Conservation (phyloP, 805 yeast species). For the Yamadazyma paraphyllophila region DNA sequence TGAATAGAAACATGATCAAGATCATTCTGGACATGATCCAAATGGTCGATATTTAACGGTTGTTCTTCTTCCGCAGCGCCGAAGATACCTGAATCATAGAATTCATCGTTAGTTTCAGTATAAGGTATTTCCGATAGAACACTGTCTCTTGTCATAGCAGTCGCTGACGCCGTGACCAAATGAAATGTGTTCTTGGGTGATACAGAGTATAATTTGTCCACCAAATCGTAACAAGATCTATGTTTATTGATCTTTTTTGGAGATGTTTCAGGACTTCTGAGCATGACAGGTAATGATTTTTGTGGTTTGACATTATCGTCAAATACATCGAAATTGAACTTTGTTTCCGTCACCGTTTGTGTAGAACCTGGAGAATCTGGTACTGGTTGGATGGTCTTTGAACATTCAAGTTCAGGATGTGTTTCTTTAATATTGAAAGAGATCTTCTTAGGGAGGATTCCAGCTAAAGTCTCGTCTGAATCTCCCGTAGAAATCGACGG, state of each 20-base stretch:
- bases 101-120: not conserved
- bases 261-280: slow-evolving; percentile 2
- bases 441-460: slow-evolving; percentile 12
- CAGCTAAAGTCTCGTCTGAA: slow-evolving; percentile 10
- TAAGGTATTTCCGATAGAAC: not conserved
- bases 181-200: slow-evolving; percentile 42
- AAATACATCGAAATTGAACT: slow-evolving; percentile 5
- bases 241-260: slow-evolving; percentile 12
- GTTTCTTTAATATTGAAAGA: not conserved
- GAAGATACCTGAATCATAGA: not conserved
- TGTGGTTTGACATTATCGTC: slow-evolving; percentile 4
- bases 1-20: slow-evolving; percentile 11
- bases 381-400: too few species aligned
- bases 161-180: slow-evolving; percentile 26
- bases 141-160: slow-evolving; percentile 17
- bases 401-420: not conserved
- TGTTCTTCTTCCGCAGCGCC: not conserved
- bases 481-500: slow-evolving; percentile 7
- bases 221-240: slow-evolving; percentile 23
- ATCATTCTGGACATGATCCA: slow-evolving; percentile 2
- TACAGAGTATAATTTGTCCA: slow-evolving; percentile 39
- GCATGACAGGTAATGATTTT: slow-evolving; percentile 3
- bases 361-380: not conserved
- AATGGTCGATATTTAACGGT: not conserved
- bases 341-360: not conserved